Percentiles rank a stretch among this genome's conserved stretches.
Conservation (phyloP, 1,284 basidiomycete genomes). For the Sporisorium exsertum region DNA sequence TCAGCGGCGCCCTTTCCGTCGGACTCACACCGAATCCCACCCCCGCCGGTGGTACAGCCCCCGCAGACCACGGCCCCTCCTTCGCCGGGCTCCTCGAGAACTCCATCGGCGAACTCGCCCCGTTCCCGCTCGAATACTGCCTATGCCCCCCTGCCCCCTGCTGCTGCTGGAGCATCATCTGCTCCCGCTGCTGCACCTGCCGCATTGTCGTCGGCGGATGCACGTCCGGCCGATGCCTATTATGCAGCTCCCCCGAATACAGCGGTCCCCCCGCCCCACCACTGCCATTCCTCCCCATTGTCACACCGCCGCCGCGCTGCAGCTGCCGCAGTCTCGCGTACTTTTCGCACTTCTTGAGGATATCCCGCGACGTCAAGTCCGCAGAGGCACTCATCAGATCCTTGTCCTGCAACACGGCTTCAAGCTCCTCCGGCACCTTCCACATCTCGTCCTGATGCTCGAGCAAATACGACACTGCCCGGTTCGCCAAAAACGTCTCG, state of each 20-base stretch:
- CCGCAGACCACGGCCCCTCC: slow-evolving; percentile 37
- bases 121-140: slow-evolving; percentile 22
- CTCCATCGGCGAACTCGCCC: slow-evolving; percentile 13
- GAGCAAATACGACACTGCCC: slow-evolving; percentile 74
- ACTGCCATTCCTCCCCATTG: slow-evolving; percentile 36
- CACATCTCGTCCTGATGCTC: slow-evolving; percentile 92
- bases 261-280: slow-evolving; percentile 32
- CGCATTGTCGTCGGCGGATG: slow-evolving; percentile 58
- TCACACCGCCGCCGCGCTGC: slow-evolving; percentile 24
- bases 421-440: slow-evolving; percentile 64
- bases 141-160: slow-evolving; percentile 28
- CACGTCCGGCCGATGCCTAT: slow-evolving; percentile 52
- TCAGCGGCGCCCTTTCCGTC: slow-evolving; percentile 12
- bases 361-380: slow-evolving; percentile 62
- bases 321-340: slow-evolving; percentile 52
- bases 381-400: slow-evolving; percentile 60
- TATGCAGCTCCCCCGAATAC: slow-evolving; percentile 44
- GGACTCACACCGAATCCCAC: slow-evolving; percentile 16
- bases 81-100: slow-evolving; percentile 39
- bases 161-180: slow-evolving; percentile 27
- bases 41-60: slow-evolving; percentile 13
- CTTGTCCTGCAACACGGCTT: slow-evolving; percentile 62
- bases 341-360: slow-evolving; percentile 65
- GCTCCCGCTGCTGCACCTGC: slow-evolving; percentile 45
- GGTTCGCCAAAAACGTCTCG: slow-evolving; percentile 91